These are phyloP conservation scores for Boletus sp. DNA, from an alignment of 768 basidiomycete species.

Conservation along the genomic window DNA sequence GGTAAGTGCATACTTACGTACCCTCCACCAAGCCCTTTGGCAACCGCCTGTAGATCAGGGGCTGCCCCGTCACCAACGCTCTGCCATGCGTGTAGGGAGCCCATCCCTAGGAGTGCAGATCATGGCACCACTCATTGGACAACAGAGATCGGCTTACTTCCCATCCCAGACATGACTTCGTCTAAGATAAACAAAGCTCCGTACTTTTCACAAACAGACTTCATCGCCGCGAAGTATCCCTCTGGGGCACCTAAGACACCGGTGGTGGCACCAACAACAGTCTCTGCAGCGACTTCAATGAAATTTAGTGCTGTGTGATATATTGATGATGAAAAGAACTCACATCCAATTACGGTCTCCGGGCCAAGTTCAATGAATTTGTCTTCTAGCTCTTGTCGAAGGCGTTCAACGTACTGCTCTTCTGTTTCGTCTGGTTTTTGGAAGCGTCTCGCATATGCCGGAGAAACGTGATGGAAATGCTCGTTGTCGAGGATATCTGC, in stretches of 20 bases:
- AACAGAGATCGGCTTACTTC: constrained; percentile 50
- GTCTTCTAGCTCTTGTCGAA: constrained; percentile 77
- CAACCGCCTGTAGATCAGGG: constrained; percentile 86
- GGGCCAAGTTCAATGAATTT: constrained; percentile 83
- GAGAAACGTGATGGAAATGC: constrained; percentile 82
- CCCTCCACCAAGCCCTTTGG: constrained; percentile 90
- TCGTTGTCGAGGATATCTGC: constrained; percentile 57
- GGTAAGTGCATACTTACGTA: constrained; percentile 32
- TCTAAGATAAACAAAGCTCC: constrained; percentile 77
- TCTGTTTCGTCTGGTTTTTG: constrained; percentile 65
- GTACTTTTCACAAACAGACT: constrained; percentile 74
- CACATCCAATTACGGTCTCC: constrained; percentile 79
- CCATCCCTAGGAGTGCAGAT: constrained; percentile 57
- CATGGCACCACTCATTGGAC: not conserved
- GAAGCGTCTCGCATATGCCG: constrained; percentile 84
- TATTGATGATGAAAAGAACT: constrained; percentile 24
- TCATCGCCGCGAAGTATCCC: constrained; percentile 85
- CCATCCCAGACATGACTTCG: constrained; percentile 93
- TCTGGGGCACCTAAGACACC: constrained; percentile 75
- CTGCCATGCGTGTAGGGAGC: constrained; percentile 84
- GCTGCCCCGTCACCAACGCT: constrained; percentile 71
- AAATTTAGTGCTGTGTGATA: not conserved
- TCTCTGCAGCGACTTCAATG: constrained; percentile 69
- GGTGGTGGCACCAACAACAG: constrained; percentile 83
- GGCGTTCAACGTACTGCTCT: constrained; percentile 73